Evolutionary conservation across 1,139 yeast genomes (phyloP).

Genomic region (Starmera stellimalicola): DNA sequence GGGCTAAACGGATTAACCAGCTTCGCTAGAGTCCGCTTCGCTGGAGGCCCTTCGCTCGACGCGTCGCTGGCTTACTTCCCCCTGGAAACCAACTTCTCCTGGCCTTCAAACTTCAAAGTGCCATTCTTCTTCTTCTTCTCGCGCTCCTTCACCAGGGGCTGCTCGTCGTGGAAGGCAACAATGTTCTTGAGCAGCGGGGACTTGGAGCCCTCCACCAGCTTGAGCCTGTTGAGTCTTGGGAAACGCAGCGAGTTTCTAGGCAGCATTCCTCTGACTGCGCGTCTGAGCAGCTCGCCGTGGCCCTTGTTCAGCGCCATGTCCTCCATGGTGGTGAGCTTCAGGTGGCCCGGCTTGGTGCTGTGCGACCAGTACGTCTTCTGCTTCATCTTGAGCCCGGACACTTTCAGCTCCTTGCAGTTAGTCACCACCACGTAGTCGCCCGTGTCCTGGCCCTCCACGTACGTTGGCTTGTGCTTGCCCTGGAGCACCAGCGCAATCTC

Average conservation of each 20-base stretch:
- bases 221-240: conserved; percentile 71
- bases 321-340: conserved; percentile 77
- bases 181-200: conserved; percentile 81
- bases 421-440: conserved; percentile 98
- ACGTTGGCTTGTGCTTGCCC: conserved; percentile 95
- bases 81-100: too few relatives aligned
- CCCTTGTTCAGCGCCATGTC: conserved; percentile 73
- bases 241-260: conserved; percentile 85
- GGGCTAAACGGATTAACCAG: too few relatives aligned
- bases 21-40: too few relatives aligned
- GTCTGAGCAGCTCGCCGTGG: conserved; percentile 66
- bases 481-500: conserved; percentile 79
- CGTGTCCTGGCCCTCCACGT: conserved; percentile 64
- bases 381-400: conserved; percentile 75
- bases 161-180: conserved; percentile 81
- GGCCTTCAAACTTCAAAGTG: conserved; percentile 1
- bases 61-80: too few relatives aligned
- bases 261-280: conserved; percentile 93
- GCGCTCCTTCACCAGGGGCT: conserved; percentile 36
- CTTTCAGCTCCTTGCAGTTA: conserved; percentile 71
- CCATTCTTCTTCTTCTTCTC: conserved; percentile 20
- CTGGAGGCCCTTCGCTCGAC: too few relatives aligned
- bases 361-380: conserved; percentile 90
- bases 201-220: conserved; percentile 79
- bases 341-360: conserved; percentile 82